Percentiles rank a stretch among this genome's conserved stretches.
These are phyloP conservation scores for Saturnispora zaruensis DNA, from an alignment of 805 yeast genomes.

Conservation along the genomic window DNA sequence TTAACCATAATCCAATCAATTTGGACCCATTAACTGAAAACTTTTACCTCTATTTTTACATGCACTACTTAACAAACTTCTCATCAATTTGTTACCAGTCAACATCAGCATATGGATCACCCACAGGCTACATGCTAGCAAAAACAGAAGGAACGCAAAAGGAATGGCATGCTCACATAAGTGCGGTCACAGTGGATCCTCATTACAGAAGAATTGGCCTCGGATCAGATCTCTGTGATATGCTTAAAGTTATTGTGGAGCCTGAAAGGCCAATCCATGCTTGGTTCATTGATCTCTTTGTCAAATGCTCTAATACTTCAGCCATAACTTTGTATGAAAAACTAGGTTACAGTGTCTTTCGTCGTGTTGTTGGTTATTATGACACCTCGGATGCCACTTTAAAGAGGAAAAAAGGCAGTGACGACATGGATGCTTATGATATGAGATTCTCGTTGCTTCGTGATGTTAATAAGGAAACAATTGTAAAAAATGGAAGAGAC, in stretches of 20 bases:
- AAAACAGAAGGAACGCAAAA: constrained; percentile 80
- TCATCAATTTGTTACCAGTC: constrained; percentile 84
- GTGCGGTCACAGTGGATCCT: constrained; percentile 87
- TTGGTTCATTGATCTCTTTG: constrained; percentile 84
- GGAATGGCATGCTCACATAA: constrained; percentile 95
- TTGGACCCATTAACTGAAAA: constrained; percentile 89
- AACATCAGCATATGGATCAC: constrained; percentile 24
- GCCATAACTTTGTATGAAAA: constrained; percentile 81
- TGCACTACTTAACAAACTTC: constrained; percentile 78
- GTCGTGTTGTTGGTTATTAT: constrained; percentile 88
- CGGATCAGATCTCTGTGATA: constrained; percentile 70
- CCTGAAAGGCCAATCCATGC: constrained; percentile 60
- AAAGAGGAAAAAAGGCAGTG: constrained; percentile 40
- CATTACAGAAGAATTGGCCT: constrained; percentile 78
- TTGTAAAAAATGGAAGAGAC: constrained; percentile 52
- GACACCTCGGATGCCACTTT: constrained; percentile 29
- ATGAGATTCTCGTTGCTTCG: constrained; percentile 62
- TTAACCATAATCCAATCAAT: constrained; percentile 65
- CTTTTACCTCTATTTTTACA: constrained; percentile 74
- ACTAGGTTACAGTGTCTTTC: constrained; percentile 72
- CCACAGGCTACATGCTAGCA: constrained; percentile 85
- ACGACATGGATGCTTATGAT: constrained; percentile 79
- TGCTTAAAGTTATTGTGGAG: constrained; percentile 66
- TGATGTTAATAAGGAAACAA: constrained; percentile 45
- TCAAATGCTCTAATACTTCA: constrained; percentile 70